phyloP scores from a whole-genome alignment of 202 grass and related monocot species.

The Saccharum hybrid region DNA sequence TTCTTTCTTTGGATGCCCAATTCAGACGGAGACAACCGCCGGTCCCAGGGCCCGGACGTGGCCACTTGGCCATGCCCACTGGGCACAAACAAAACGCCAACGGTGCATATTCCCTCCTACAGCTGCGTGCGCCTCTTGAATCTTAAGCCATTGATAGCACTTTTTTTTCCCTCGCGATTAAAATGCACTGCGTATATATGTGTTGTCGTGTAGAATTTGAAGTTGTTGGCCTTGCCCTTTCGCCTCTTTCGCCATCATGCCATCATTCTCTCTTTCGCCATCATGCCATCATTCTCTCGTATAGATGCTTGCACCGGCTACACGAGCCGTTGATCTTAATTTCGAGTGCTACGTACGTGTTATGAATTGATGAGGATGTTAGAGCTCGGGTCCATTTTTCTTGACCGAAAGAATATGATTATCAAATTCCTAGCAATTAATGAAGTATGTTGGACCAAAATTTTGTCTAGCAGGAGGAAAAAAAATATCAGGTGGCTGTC shows the following conservation, averaged over 20 bases:
- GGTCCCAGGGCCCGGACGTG: not conserved
- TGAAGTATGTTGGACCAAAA: not conserved
- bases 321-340: not conserved
- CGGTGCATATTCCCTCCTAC: not conserved
- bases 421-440: not conserved
- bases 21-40: not conserved
- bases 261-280: too few relatives aligned
- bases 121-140: too few relatives aligned
- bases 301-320: too few relatives aligned
- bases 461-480: not conserved
- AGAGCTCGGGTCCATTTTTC: not conserved
- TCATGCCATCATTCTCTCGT: too few relatives aligned
- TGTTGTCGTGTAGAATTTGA: not conserved
- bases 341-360: not conserved
- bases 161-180: too few relatives aligned
- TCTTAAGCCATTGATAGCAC: too few relatives aligned
- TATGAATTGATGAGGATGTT: not conserved
- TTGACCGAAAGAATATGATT: not conserved
- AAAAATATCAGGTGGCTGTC: not conserved
- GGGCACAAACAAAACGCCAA: slow-evolving; percentile 25
- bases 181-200: not conserved
- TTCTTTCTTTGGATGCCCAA: not conserved
- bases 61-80: not conserved
- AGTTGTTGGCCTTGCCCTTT: not conserved
- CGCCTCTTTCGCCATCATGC: too few relatives aligned